Evolutionary conservation across 2,329 filamentous ascomycete species (phyloP), one percentile per base, ranked within the genome.

Genomic region (Cladosporium sp.): DNA sequence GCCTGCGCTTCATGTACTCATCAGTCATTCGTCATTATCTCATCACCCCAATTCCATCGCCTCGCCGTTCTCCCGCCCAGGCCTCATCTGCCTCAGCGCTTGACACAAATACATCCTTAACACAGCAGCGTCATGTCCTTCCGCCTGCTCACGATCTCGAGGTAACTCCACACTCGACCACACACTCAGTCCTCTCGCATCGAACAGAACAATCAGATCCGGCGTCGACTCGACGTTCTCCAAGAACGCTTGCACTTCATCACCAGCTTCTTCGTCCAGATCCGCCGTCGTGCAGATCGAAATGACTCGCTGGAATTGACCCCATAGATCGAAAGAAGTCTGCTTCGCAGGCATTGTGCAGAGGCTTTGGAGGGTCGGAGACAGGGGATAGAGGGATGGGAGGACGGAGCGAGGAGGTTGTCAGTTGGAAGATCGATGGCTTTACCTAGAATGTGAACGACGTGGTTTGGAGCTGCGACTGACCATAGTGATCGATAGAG

Each of bases 311-410:
- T 57, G 31, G 4, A 2, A 26, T 1, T 5, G 1, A 35, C 11
- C 28, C 55, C 55, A 57, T 3, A 40, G 12, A 35, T 35, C n/a
- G 21, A 33, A 23, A 16, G 31, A 35, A 5, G 12, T 26, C 33
- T 57, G 55, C 14, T 57, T 33, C 23, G 55, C 31, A 1, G 55
- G 55, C 55, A 57, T 57, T 6, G 69, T 40, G 16, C 66, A 66
- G 28, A 70, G 33, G 11, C 65, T 65, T 33, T 70, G 69, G 14
- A 69, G 64, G 16, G 35, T 35, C 37, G 67, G 64, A 18, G 56
- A 55, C 5, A 37, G n/a, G 7, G 52, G 21, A 56, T 67, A 64
- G 3, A 69, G 65, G 26, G 65, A 52, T 8, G 64, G 65, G 52
- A 55, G 16, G 52, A 55, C 6, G 40, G 40, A 46, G 40, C 40